Conservation (phyloP, 805 yeast genomes). For the Saturnispora quitensis region DNA sequence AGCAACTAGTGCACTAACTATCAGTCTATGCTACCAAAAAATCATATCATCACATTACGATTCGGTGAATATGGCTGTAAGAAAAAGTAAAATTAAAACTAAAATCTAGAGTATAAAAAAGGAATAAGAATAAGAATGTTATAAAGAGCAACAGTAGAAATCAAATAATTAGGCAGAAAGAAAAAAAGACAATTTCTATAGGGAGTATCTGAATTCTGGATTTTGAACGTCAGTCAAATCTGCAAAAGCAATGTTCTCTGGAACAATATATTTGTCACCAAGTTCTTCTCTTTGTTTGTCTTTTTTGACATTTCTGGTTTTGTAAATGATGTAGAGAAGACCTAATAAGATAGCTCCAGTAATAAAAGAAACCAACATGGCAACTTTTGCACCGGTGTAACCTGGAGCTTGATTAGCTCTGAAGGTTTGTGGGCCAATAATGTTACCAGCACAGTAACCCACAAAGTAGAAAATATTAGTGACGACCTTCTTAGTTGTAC, state of each 20-base stretch:
- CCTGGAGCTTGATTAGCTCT: constrained; percentile 44
- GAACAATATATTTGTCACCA: not conserved
- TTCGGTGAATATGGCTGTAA: too few relatives aligned
- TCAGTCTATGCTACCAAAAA: too few relatives aligned
- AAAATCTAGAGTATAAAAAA: not conserved
- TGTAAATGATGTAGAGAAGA: constrained; percentile 14
- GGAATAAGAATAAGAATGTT: not conserved
- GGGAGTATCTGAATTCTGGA: constrained; percentile 28
- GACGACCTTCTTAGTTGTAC: constrained; percentile 47
- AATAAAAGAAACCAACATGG: constrained; percentile 38
- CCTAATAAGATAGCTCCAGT: constrained; percentile 13
- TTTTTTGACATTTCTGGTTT: constrained; percentile 11
- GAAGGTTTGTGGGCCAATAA: constrained; percentile 67
- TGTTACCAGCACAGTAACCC: constrained; percentile 54
- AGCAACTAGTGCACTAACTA: too few relatives aligned
- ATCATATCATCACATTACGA: too few relatives aligned
- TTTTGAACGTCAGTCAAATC: constrained; percentile 39
- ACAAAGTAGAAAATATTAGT: constrained; percentile 37
- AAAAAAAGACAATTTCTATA: not conserved
- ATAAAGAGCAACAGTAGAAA: not conserved
- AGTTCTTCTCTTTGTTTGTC: constrained; percentile 1
- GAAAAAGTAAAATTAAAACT: not conserved
- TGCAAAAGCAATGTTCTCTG: constrained; percentile 31
- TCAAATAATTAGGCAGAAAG: not conserved
- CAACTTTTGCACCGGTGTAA: constrained; percentile 46